phyloP scores from a whole-genome alignment of 179 eudicot genomes.

The Vitellaria paradoxa region DNA sequence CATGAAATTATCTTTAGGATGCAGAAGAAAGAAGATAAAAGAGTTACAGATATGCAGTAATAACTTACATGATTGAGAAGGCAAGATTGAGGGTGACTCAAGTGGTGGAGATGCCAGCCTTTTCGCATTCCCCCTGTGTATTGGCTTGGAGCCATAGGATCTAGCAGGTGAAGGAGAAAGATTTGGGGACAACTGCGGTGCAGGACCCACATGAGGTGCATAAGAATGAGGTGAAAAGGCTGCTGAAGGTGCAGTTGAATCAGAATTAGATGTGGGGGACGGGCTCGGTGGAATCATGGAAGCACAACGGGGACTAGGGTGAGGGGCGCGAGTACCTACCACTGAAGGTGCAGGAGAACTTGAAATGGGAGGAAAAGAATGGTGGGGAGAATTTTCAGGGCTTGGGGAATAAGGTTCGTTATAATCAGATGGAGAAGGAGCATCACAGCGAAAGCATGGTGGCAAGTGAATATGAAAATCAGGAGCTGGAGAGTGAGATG shows the following conservation, averaged over 20 bases:
- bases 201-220: slow-evolving; percentile 15
- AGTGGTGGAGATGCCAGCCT: slow-evolving; percentile 16
- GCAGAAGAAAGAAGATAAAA: not conserved
- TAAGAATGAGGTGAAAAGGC: slow-evolving; percentile 18
- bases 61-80: slow-evolving; percentile 37
- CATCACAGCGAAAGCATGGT: slow-evolving; percentile 21
- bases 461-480: slow-evolving; percentile 3
- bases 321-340: slow-evolving; percentile 8
- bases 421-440: slow-evolving; percentile 22
- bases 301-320: slow-evolving; percentile 19
- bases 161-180: slow-evolving; percentile 27
- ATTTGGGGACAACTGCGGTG: slow-evolving; percentile 21
- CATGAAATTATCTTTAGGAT: not conserved
- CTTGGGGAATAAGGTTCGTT: slow-evolving; percentile 10
- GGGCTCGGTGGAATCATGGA: slow-evolving; percentile 27
- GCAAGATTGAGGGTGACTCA: slow-evolving; percentile 15
- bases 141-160: slow-evolving; percentile 22
- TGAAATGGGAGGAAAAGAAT: slow-evolving; percentile 19
- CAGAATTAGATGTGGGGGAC: slow-evolving; percentile 21
- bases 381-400: slow-evolving; percentile 11
- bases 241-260: slow-evolving; percentile 11
- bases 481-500: slow-evolving; percentile 22
- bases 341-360: slow-evolving; percentile 32
- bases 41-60: not conserved
- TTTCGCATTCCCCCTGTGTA: slow-evolving; percentile 9